Conservation (phyloP, 78 protist genomes). For the Mantamonas sphyraenae region DNA sequence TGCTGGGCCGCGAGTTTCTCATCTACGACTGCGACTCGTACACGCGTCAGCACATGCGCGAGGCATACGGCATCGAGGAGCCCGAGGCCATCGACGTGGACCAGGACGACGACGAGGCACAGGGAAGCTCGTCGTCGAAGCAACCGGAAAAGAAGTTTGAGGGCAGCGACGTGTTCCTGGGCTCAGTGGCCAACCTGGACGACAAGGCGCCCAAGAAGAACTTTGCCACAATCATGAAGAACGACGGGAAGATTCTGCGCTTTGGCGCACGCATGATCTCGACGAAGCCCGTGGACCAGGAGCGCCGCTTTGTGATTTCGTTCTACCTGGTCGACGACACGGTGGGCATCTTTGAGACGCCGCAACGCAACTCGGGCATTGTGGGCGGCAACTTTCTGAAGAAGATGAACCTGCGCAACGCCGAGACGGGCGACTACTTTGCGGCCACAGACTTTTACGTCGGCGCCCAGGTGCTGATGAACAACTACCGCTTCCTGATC, state of each 20-base stretch:
- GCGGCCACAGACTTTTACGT: constrained; percentile 15
- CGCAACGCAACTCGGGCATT: constrained; percentile 53
- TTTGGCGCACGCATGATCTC: constrained; percentile 23
- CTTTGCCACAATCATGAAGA: constrained; percentile 11
- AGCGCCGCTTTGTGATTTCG: constrained; percentile 46
- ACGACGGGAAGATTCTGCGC: constrained; percentile 22
- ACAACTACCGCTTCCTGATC: not conserved
- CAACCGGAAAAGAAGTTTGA: constrained; percentile 61
- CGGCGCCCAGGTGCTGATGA: constrained; percentile 6
- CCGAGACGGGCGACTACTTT: not conserved
- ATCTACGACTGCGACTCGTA: constrained; percentile 26
- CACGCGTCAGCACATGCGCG: constrained; percentile 24
- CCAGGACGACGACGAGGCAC: not conserved
- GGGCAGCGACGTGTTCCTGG: constrained; percentile 55
- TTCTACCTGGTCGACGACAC: constrained; percentile 48
- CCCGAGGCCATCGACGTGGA: constrained; percentile 11
- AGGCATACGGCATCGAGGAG: constrained; percentile 5
- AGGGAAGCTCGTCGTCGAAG: too few species aligned
- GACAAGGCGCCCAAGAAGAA: constrained; percentile 55
- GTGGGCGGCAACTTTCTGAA: constrained; percentile 56
- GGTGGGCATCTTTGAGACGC: constrained; percentile 42
- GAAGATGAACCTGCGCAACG: constrained; percentile 6
- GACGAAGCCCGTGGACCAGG: constrained; percentile 19
- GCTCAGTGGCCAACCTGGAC: constrained; percentile 21
- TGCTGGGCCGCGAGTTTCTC: not conserved